Evolutionary conservation across 176 grass and related monocot species (phyloP).

Genomic region (Oryza coarctata): DNA sequence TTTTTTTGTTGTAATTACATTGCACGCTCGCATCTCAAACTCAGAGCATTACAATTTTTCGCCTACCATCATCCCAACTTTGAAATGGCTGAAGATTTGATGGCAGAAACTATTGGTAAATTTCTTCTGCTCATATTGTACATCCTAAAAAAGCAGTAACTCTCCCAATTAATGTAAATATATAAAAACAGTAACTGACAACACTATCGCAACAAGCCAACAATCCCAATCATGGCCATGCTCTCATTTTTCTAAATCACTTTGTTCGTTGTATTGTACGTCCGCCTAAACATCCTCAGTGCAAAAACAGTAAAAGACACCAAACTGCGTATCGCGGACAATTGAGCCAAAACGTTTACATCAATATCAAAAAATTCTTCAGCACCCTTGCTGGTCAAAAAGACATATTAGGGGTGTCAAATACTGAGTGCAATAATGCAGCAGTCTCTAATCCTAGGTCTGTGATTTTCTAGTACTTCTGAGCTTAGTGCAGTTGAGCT

Average conservation of each 20-base stretch:
- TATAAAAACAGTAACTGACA: not conserved
- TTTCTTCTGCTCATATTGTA: too few species aligned
- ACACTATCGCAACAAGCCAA: not conserved
- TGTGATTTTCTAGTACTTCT: constrained; percentile 32
- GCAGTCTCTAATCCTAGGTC: constrained; percentile 45
- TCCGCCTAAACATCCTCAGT: not conserved
- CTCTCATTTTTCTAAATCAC: not conserved
- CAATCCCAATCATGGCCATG: not conserved
- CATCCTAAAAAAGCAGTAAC: not conserved
- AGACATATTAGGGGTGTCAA: constrained; percentile 1
- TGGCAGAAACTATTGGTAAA: not conserved
- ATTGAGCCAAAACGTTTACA: not conserved
- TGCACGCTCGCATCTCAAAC: not conserved
- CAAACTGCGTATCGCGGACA: not conserved
- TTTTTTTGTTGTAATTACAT: not conserved
- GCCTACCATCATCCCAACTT: not conserved
- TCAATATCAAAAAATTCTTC: constrained; percentile 38
- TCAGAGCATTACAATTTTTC: not conserved
- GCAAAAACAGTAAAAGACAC: not conserved
- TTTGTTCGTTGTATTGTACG: not conserved
- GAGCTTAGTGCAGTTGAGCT: constrained; percentile 33
- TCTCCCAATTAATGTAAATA: not conserved
- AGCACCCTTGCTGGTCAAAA: not conserved
- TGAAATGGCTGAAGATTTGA: not conserved
- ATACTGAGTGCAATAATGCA: constrained; percentile 31